Evolutionary conservation across 148 eudicot genomes (phyloP).

Genomic region (Camellia japonica): DNA sequence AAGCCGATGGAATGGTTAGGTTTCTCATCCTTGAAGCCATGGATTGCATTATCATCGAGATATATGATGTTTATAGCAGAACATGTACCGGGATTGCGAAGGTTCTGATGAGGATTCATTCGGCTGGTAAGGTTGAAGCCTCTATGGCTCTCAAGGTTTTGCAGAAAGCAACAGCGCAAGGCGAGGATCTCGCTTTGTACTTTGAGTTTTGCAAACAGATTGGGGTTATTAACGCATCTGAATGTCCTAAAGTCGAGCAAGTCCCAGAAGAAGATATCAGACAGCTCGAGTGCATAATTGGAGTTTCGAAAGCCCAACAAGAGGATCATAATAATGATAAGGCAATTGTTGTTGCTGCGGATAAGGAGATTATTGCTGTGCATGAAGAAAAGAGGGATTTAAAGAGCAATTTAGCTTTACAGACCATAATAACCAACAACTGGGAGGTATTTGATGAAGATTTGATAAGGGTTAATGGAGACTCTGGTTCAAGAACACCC

Average conservation of each 20-base stretch:
- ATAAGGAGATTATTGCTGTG: neutral
- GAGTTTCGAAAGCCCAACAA: constrained; percentile 4
- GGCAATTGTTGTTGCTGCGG: neutral
- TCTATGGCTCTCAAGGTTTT: constrained; percentile 44
- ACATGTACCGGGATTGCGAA: constrained; percentile 60
- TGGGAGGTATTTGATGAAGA: constrained; percentile 18
- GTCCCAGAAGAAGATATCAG: neutral
- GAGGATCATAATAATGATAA: neutral
- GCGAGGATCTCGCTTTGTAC: constrained; percentile 48
- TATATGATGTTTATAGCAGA: constrained; percentile 59
- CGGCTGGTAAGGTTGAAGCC: constrained; percentile 45
- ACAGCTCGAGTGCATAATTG: constrained; percentile 43
- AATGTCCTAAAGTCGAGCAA: constrained; percentile 28
- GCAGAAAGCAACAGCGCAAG: constrained; percentile 55
- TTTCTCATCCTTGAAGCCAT: constrained; percentile 59
- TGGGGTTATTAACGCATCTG: constrained; percentile 39
- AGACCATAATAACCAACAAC: neutral
- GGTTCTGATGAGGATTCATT: constrained; percentile 39
- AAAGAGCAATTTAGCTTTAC: neutral
- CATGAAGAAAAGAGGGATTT: neutral
- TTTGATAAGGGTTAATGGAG: neutral
- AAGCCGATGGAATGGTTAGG: constrained; percentile 7
- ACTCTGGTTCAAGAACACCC: neutral
- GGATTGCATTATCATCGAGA: constrained; percentile 69
- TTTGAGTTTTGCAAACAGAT: constrained; percentile 50